Conservation (phyloP, 1,284 basidiomycete genomes). For the Megacollybia platyphylla region DNA sequence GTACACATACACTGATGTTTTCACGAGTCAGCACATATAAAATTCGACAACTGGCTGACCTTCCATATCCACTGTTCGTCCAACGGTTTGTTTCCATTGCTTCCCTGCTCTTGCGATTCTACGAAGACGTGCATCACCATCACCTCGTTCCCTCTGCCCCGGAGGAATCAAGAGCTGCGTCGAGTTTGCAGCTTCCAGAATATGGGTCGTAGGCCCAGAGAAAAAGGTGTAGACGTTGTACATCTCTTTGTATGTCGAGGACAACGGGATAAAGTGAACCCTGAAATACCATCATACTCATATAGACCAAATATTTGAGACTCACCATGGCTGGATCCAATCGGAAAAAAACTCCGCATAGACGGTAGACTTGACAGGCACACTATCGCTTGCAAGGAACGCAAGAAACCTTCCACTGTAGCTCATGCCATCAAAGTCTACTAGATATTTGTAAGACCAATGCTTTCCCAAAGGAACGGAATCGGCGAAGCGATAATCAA, state of each 20-base stretch:
- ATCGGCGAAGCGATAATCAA: constrained; percentile 64
- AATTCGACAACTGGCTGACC: constrained; percentile 30
- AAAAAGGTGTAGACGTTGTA: constrained; percentile 90
- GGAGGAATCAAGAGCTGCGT: constrained; percentile 15
- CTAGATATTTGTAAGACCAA: constrained; percentile 87
- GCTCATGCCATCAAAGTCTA: constrained; percentile 92
- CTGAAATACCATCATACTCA: constrained; percentile 23
- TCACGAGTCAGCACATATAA: constrained; percentile 8
- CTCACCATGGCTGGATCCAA: constrained; percentile 76
- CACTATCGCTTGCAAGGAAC: constrained; percentile 79
- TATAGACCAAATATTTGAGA: constrained; percentile 7
- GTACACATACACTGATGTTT: constrained; percentile 64
- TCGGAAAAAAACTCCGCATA: constrained; percentile 84
- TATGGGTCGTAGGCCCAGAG: constrained; percentile 62
- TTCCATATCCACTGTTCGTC: constrained; percentile 82
- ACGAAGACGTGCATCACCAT: constrained; percentile 64
- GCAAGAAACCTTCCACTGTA: constrained; percentile 86
- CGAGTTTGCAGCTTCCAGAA: constrained; percentile 44
- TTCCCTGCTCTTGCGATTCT: constrained; percentile 82
- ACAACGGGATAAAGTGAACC: constrained; percentile 90
- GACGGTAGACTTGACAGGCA: constrained; percentile 79
- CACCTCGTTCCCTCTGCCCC: constrained; percentile 24
- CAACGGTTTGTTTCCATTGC: constrained; percentile 79
- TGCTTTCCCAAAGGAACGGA: constrained; percentile 74
- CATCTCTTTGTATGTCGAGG: constrained; percentile 76